Base-by-base conservation (phyloP, 345 rosid genomes). In the Nephelium lappaceum region DNA sequence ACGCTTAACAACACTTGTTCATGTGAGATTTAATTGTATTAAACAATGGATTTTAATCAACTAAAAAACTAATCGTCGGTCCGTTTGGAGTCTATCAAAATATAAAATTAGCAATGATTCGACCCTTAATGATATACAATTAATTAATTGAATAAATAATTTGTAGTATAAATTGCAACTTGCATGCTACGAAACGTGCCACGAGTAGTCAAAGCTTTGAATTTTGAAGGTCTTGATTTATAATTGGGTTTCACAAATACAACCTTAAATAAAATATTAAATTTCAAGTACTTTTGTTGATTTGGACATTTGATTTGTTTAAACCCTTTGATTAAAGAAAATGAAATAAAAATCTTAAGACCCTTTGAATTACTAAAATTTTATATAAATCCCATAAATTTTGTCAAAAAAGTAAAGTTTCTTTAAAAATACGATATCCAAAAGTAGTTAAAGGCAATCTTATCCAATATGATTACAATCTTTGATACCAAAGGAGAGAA, bases 21-120 rank as follows among this genome's bases (percentile, higher is more conserved):
- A n/a, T 72, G n/a, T 57, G 38, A 58, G 19, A 31, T 39, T 38
- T 41, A 6, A 38, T n/a, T 72, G 60, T 3, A 57, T 58, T 58
- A 58, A 73, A 73, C 5, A 55, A 39, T 42, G 8, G 19, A 6
- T 31, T 58, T 60, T 58, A 38, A 72, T 38, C 58, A 39, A 12
- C 5, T 9, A 3, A 23, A 38, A 53, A 27, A 51, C 0, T 53
- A 53, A 57, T 21, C 11, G 76, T 41, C 39, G 15, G 23, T 42
- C 55, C 14, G 3, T 8, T 9, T 27, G 23, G 39, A 18, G 11
- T 0, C 14, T 27, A 16, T 8, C 1, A 31, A 8, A 27, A 8
- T 51, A 14, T 27, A 71, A 71, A 71, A 72, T 36, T 72, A 53
- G 19, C 10, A 53, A 72, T 5, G n/a, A 31, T 36, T 72, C n/a